These are phyloP conservation scores for Macrocybe sp. DNA, from an alignment of 1,284 basidiomycete genomes.

Conservation along the genomic window DNA sequence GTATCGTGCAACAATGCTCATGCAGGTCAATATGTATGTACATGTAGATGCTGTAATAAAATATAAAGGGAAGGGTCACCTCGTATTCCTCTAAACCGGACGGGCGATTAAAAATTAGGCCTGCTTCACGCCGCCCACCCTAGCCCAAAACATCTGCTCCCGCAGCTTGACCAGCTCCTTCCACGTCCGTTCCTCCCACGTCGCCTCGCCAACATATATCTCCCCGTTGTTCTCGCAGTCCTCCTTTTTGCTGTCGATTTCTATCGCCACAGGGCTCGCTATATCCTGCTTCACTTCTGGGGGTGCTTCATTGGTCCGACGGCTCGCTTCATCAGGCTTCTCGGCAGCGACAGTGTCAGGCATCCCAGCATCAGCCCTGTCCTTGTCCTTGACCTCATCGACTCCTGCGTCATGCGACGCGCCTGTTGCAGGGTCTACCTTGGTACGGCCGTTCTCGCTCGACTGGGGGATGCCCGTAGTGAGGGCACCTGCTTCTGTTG, in stretches of 20 bases:
- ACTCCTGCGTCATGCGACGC: too few relatives aligned
- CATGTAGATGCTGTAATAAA: neutral
- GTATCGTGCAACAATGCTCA: too few relatives aligned
- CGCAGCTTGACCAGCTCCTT: constrained; percentile 75
- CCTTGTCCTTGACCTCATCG: too few relatives aligned
- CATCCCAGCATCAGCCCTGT: too few relatives aligned
- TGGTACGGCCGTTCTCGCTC: too few relatives aligned
- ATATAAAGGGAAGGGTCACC: neutral
- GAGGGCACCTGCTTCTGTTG: too few relatives aligned
- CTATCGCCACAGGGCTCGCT: neutral
- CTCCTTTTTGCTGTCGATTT: constrained; percentile 12
- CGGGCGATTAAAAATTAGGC: neutral
- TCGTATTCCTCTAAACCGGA: neutral
- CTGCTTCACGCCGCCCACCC: constrained; percentile 57
- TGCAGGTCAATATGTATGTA: too few relatives aligned
- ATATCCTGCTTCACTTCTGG: neutral
- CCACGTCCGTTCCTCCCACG: constrained; percentile 92
- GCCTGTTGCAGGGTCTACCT: too few relatives aligned
- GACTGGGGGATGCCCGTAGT: too few relatives aligned
- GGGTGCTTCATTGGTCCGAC: neutral
- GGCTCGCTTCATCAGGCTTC: neutral
- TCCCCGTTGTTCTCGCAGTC: constrained; percentile 23
- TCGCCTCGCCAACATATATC: constrained; percentile 54
- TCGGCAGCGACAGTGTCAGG: neutral
- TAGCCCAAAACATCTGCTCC: constrained; percentile 89